Percentiles rank a stretch among this genome's conserved stretches.
Evolutionary conservation across 148 eudicot genomes (phyloP).

Genomic region (Tetragonia tetragonoides): DNA sequence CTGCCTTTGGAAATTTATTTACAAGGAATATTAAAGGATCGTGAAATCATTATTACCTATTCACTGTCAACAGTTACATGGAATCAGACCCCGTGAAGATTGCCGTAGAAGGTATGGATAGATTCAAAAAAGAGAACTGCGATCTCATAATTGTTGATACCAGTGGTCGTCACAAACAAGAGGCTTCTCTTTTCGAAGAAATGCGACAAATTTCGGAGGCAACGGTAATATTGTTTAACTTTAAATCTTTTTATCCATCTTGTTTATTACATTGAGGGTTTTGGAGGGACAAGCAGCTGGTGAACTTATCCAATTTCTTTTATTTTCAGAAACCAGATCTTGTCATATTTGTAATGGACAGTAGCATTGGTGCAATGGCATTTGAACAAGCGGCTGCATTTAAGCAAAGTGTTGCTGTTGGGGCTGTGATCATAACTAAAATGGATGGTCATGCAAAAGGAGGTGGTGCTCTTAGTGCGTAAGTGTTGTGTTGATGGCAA

Average conservation of each 20-base stretch:
- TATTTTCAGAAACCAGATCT: conserved; percentile 93
- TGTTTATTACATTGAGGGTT: neutral
- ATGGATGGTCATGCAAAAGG: conserved; percentile 99
- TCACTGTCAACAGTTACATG: conserved; percentile 55
- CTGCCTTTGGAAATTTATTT: neutral
- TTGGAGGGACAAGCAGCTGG: conserved; percentile 5
- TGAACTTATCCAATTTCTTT: conserved; percentile 12
- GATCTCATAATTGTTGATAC: conserved; percentile 97
- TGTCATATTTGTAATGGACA: conserved; percentile 96
- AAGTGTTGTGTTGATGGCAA: conserved; percentile 37
- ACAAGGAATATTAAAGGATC: neutral
- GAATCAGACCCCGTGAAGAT: conserved; percentile 98
- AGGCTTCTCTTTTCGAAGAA: conserved; percentile 94
- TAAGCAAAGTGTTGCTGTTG: conserved; percentile 98
- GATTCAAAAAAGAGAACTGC: conserved; percentile 86
- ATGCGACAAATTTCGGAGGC: conserved; percentile 99
- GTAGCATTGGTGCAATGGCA: conserved; percentile 99
- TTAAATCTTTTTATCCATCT: conserved; percentile 6
- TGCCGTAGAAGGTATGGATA: conserved; percentile 95
- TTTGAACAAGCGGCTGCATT: conserved; percentile 98
- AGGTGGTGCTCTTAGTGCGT: conserved; percentile 99
- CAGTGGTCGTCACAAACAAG: conserved; percentile 99
- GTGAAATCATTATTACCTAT: neutral
- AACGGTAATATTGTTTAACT: conserved; percentile 42
- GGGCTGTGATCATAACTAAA: conserved; percentile 95